Conservation (phyloP, 331 rosid genomes). For the Pyracantha coccinea region DNA sequence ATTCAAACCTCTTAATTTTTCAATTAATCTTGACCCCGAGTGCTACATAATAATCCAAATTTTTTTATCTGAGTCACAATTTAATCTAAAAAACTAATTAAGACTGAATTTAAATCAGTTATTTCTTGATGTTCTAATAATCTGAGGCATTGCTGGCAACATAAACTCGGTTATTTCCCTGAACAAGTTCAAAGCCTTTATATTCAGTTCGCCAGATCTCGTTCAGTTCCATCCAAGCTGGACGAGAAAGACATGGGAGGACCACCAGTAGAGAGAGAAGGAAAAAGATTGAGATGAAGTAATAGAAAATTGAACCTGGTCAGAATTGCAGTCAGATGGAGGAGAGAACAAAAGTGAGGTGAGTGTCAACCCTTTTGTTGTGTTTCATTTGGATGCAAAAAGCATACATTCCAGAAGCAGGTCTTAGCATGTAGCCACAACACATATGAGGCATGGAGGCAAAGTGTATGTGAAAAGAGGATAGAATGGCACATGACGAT, state of each 20-base stretch:
- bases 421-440: not conserved
- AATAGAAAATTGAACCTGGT: slow-evolving; percentile 13
- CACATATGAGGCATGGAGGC: not conserved
- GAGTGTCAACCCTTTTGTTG: not conserved
- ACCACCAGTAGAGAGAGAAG: not conserved
- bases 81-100: too few species aligned
- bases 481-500: slow-evolving; percentile 1
- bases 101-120: not conserved
- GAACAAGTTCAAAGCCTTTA: not conserved
- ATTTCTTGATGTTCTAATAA: not conserved
- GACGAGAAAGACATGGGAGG: not conserved
- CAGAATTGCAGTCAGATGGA: slow-evolving; percentile 11
- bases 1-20: too few species aligned
- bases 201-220: not conserved
- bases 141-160: not conserved
- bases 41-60: too few species aligned
- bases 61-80: not conserved
- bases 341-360: not conserved
- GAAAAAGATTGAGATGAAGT: not conserved
- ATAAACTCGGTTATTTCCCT: not conserved
- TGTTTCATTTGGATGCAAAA: not conserved
- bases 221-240: not conserved
- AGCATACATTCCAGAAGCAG: not conserved
- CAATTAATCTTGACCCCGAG: too few species aligned
- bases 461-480: not conserved